A percentile compares a stretch with the other conserved stretches of the same genome.
Conservation (phyloP, 2,329 filamentous ascomycete genomes). For the Ophiostoma pallidulum region DNA sequence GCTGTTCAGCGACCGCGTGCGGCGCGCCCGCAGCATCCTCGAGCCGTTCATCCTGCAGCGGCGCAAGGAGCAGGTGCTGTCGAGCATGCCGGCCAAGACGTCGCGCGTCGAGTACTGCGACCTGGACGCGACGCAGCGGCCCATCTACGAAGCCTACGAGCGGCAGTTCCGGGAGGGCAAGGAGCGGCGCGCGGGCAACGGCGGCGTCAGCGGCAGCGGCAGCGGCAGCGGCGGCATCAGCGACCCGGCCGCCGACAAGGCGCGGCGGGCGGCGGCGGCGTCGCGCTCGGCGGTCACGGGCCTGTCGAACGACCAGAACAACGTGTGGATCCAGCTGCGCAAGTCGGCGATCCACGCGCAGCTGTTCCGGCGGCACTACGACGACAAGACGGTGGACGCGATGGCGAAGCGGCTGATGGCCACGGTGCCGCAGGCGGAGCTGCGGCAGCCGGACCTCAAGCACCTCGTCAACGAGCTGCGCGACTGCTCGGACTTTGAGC, state of each 20-base stretch:
- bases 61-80: slow-evolving; percentile 87
- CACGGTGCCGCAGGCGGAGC: slow-evolving; percentile 49
- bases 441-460: slow-evolving; percentile 40
- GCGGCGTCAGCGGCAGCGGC: slow-evolving; percentile 23
- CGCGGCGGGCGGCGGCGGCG: slow-evolving; percentile 41
- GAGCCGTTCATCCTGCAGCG: slow-evolving; percentile 90
- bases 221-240: neutral
- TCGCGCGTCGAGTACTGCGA: slow-evolving; percentile 72
- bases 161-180: slow-evolving; percentile 51
- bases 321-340: slow-evolving; percentile 81
- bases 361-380: slow-evolving; percentile 74
- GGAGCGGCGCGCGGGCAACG: slow-evolving; percentile 30
- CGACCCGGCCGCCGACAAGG: slow-evolving; percentile 24
- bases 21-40: slow-evolving; percentile 80
- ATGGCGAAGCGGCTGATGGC: slow-evolving; percentile 66
- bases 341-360: slow-evolving; percentile 89
- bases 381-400: slow-evolving; percentile 61
- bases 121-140: slow-evolving; percentile 61
- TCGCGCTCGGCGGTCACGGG: slow-evolving; percentile 20
- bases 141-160: slow-evolving; percentile 60
- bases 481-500: slow-evolving; percentile 52
- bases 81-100: slow-evolving; percentile 70
- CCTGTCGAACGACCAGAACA: slow-evolving; percentile 48
- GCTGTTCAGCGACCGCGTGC: slow-evolving; percentile 77
- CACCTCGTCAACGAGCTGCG: slow-evolving; percentile 48